These are phyloP conservation scores for Sugiyamaella floridensis DNA, from an alignment of 805 yeast species.

Conservation along the genomic window DNA sequence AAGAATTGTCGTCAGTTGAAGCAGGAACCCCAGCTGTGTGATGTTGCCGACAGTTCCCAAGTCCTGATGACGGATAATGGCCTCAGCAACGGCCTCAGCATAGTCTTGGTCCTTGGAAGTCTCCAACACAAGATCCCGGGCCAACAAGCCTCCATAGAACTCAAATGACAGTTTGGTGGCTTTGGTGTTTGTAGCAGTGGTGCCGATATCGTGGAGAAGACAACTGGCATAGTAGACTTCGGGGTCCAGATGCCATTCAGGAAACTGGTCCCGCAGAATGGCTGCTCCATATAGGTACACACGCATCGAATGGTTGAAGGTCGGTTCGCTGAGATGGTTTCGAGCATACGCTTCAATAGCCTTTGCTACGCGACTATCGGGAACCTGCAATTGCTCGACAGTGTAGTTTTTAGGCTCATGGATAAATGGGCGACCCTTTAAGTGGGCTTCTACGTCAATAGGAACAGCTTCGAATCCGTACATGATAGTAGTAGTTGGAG, in stretches of 20 bases:
- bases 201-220: conserved; percentile 22
- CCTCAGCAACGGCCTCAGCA: conserved; percentile 22
- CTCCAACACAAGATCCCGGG: conserved; percentile 15
- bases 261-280: conserved; percentile 17
- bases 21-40: conserved; percentile 17
- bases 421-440: conserved; percentile 2
- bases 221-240: conserved; percentile 17
- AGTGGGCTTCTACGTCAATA: conserved; percentile 4
- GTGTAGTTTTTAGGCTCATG: conserved; percentile 4
- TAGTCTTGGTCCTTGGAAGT: conserved; percentile 12
- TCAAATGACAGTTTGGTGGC: conserved; percentile 22
- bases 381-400: conserved; percentile 1
- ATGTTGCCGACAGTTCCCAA: conserved; percentile 17
- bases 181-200: conserved; percentile 14
- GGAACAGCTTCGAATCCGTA: conserved; percentile 13
- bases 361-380: conserved; percentile 5
- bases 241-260: conserved; percentile 15
- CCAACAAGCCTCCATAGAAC: conserved; percentile 21
- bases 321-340: conserved; percentile 9
- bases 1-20: conserved; percentile 19
- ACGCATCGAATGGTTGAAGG: conserved; percentile 15
- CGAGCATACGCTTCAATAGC: conserved; percentile 10
- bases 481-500: conserved; percentile 6
- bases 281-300: conserved; percentile 15
- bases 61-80: conserved; percentile 22